Base-by-base conservation (phyloP, 2,329 filamentous ascomycete genomes). In the Neocucurbitaria cava region DNA sequence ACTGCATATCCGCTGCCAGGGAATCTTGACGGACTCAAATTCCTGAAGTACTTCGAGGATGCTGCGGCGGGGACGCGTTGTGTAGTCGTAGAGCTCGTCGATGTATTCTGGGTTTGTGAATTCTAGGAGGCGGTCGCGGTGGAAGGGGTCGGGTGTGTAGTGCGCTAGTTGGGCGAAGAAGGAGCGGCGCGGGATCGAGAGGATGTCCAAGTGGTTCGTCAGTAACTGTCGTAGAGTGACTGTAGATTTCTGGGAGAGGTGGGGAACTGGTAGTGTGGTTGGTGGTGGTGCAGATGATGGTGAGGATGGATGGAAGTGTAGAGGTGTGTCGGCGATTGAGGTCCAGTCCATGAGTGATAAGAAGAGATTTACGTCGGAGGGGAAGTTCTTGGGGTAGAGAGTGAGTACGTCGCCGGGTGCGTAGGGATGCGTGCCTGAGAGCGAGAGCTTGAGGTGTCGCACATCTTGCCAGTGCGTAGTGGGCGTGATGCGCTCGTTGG, bases 61-160 rank as follows among this genome's bases (percentile, higher is more conserved):
- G 54, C 90, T 96, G 30, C 95, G 88, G 30, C 92, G 88, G 0
- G 94, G 91, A 8, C 95, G 87, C 0, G 93, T 93, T 1, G 95
- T 95, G 72, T 99, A 99, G 77, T 99, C 94, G 78, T 91, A 98
- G 51, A 96, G 88, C 65, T 99, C 95, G 65, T 98, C 92, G 5
- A 94, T 86, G 65, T 89, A 91, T 41, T 89, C 84, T 0, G 91
- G 87, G 65, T 89, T 85, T 1, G 87, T 88, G 66, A 99, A 95
- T 70, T 99, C 95, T 8, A 89, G 76, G 0, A 99, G 84, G 1
- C 94, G 87, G 57, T 95, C 89, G 64, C 86, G 87, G 68, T 99
- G 94, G 66, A 87, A 86, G 2, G 79, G 73, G 65, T 96, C 85
- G 0, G 80, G 77, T 1, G 92, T 90, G 68, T 92, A 92, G 71